Evolutionary conservation across 371 early-diverging fungal genomes (phyloP).

Genomic region (Lichtheimia corymbifera): DNA sequence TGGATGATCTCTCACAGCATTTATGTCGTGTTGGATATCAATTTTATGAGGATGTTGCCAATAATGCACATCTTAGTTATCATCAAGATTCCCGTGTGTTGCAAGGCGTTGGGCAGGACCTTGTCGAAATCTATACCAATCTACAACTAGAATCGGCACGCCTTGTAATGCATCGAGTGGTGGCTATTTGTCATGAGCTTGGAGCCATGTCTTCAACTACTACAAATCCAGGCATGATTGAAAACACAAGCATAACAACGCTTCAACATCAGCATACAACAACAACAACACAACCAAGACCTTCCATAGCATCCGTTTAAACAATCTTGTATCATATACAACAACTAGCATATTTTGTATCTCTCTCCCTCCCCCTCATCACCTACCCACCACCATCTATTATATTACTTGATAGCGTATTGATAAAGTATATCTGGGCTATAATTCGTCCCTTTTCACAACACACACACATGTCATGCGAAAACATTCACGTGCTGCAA

Average conservation of each 20-base stretch:
- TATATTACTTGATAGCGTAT: too few species aligned
- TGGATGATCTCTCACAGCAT: conserved; percentile 16
- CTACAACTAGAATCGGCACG: conserved; percentile 17
- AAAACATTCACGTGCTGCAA: conserved; percentile 2
- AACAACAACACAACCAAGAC: neutral
- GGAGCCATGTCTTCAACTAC: neutral
- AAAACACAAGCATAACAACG: too few species aligned
- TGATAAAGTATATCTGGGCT: too few species aligned
- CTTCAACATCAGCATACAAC: too few species aligned
- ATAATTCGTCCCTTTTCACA: too few species aligned
- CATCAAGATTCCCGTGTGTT: conserved; percentile 19
- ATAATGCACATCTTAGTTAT: conserved; percentile 16
- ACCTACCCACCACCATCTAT: too few species aligned
- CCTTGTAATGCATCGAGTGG: conserved; percentile 14
- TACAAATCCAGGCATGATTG: too few species aligned
- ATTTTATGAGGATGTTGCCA: conserved; percentile 24
- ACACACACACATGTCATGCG: too few species aligned
- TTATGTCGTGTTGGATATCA: conserved; percentile 20
- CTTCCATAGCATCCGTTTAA: conserved; percentile 8
- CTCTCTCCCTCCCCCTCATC: too few species aligned
- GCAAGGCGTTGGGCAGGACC: conserved; percentile 22
- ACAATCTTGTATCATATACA: neutral
- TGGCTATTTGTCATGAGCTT: neutral
- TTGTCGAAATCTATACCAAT: conserved; percentile 21
- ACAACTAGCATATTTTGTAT: neutral